These are phyloP conservation scores for Coffea eugenioides DNA, from an alignment of 257 asterid genomes.

Conservation along the genomic window DNA sequence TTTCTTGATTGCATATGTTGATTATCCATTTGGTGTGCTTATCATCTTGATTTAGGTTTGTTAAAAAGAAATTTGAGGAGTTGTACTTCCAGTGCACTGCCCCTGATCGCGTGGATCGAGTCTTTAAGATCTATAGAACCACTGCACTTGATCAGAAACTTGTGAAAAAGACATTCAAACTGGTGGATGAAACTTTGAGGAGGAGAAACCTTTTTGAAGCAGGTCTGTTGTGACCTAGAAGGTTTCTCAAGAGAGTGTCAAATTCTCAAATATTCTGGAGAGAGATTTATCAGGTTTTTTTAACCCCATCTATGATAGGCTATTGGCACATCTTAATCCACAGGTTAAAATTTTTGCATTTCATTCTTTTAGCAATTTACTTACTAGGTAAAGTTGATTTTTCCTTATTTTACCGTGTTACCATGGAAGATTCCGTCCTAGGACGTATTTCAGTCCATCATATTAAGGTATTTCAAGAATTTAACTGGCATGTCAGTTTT, in stretches of 20 bases:
- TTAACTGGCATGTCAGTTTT: too few species aligned
- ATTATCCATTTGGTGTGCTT: not conserved
- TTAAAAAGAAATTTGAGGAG: slow-evolving; percentile 97
- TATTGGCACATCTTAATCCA: slow-evolving; percentile 26
- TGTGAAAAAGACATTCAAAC: slow-evolving; percentile 98
- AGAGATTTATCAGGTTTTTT: slow-evolving; percentile 17
- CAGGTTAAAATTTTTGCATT: slow-evolving; percentile 25
- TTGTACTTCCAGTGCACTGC: slow-evolving; percentile 89
- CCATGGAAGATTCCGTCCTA: not conserved
- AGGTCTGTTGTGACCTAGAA: slow-evolving; percentile 62
- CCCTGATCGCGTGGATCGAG: slow-evolving; percentile 93
- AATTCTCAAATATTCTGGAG: slow-evolving; percentile 13
- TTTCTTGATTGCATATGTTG: slow-evolving; percentile 9
- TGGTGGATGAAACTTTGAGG: slow-evolving; percentile 94
- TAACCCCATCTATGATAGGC: slow-evolving; percentile 14
- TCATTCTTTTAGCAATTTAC: slow-evolving; percentile 17
- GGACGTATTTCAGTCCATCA: not conserved
- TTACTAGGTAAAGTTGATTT: slow-evolving; percentile 14
- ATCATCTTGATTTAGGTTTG: slow-evolving; percentile 54
- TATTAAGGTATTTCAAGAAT: not conserved
- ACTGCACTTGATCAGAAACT: slow-evolving; percentile 97
- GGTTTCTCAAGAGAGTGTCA: slow-evolving; percentile 16
- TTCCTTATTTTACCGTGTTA: not conserved
- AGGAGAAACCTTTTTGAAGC: slow-evolving; percentile 95
- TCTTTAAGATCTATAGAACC: slow-evolving; percentile 91